Conservation (phyloP, 2,329 filamentous ascomycete genomes). For the Annulohypoxylon truncatum region DNA sequence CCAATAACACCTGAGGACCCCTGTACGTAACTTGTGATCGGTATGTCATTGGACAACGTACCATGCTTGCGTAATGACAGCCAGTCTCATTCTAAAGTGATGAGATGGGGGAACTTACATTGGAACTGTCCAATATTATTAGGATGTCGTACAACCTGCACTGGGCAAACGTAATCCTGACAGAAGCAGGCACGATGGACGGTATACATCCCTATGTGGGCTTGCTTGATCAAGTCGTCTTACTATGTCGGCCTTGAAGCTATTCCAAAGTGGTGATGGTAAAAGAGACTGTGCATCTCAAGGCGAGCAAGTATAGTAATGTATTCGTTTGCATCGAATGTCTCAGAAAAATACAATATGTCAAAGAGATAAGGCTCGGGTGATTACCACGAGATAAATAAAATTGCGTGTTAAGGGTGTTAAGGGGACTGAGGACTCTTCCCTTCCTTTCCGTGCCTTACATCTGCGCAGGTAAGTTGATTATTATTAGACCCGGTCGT, state of each 20-base stretch:
- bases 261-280: constrained; percentile 9
- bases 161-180: constrained; percentile 3
- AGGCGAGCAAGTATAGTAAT: constrained; percentile 11
- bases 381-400: constrained; percentile 21
- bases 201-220: not conserved
- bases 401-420: constrained; percentile 1
- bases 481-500: constrained; percentile 22
- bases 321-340: not conserved
- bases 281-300: not conserved
- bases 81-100: not conserved
- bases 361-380: constrained; percentile 15
- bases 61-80: not conserved
- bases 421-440: constrained; percentile 10
- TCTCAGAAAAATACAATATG: constrained; percentile 7
- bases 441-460: not conserved
- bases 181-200: not conserved
- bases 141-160: not conserved
- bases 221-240: not conserved
- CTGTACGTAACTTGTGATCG: not conserved
- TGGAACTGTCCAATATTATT: not conserved
- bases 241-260: constrained; percentile 16
- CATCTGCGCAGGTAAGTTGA: not conserved
- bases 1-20: not conserved
- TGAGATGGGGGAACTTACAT: not conserved
- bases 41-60: constrained; percentile 1